These are phyloP conservation scores for Candida nemodendra DNA, from an alignment of 805 yeast genomes.

Conservation along the genomic window DNA sequence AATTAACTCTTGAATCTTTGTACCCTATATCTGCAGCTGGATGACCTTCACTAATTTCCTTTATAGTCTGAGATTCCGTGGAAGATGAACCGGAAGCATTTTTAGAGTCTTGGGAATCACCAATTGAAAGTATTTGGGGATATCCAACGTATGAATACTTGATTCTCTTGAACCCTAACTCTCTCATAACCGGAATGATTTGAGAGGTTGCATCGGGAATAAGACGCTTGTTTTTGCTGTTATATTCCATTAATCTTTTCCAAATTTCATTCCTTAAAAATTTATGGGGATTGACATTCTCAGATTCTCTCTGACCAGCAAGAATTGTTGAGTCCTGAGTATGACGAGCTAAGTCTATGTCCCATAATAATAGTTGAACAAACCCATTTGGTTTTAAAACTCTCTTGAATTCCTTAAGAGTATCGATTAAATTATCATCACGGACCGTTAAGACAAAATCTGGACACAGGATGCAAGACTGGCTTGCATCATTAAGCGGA, in stretches of 20 bases:
- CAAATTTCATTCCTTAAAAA: conserved; percentile 21
- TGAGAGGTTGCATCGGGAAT: conserved; percentile 20
- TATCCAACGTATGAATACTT: conserved; percentile 25
- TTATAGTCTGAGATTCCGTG: conserved; percentile 7
- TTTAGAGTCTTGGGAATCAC: conserved; percentile 10
- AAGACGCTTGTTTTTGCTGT: conserved; percentile 11
- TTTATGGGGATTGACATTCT: conserved; percentile 14
- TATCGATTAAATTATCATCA: conserved; percentile 16
- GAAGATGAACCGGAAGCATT: conserved; percentile 7
- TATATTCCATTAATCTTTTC: conserved; percentile 19
- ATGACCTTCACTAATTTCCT: conserved; percentile 4
- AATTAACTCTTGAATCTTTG: conserved; percentile 28
- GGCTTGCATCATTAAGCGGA: conserved; percentile 30
- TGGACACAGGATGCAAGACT: conserved; percentile 28
- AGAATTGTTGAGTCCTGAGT: conserved; percentile 4
- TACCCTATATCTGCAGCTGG: conserved; percentile 14
- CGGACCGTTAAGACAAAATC: conserved; percentile 25
- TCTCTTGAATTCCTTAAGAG: conserved; percentile 30
- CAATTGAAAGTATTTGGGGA: conserved; percentile 24
- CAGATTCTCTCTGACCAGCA: conserved; percentile 1
- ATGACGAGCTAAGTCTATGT: conserved; percentile 18
- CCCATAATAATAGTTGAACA: conserved; percentile 30
- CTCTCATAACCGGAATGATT: conserved; percentile 22
- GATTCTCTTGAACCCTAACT: conserved; percentile 27
- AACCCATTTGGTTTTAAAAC: conserved; percentile 32